These are phyloP conservation scores for Vickermania ingenoplastis DNA, from an alignment of 208 protist genomes.

Conservation along the genomic window DNA sequence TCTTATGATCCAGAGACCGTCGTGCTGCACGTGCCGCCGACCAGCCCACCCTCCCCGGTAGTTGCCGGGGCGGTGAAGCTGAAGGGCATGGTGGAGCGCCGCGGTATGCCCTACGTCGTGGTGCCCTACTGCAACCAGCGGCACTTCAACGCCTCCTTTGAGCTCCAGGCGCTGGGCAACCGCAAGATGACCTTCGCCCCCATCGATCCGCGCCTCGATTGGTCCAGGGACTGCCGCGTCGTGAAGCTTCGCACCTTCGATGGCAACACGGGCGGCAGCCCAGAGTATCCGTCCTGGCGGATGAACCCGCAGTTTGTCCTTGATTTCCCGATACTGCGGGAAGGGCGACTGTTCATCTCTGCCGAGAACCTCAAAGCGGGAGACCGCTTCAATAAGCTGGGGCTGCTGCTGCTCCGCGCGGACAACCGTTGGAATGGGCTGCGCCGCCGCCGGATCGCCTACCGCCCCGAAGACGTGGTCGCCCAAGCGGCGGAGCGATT, in stretches of 20 bases:
- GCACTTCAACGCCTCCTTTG: conserved; percentile 20
- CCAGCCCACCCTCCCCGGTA: neutral
- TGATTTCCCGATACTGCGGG: conserved; percentile 53
- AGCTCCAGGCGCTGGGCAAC: conserved; percentile 53
- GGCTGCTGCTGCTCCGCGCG: conserved; percentile 50
- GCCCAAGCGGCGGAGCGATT: conserved; percentile 23
- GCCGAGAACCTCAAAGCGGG: conserved; percentile 27
- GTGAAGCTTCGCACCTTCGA: conserved; percentile 28
- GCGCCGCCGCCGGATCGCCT: conserved; percentile 43
- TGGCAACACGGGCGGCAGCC: conserved; percentile 63
- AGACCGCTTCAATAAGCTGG: conserved; percentile 39
- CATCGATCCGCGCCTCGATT: conserved; percentile 67
- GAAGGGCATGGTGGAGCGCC: conserved; percentile 51
- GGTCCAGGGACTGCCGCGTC: conserved; percentile 24
- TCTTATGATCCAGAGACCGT: conserved; percentile 52
- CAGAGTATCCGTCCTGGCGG: conserved; percentile 72
- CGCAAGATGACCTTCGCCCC: conserved; percentile 31
- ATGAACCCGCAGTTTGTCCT: conserved; percentile 78
- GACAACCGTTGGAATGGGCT: conserved; percentile 31
- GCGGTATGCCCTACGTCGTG: conserved; percentile 82
- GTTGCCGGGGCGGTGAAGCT: conserved; percentile 23
- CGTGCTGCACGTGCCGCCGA: conserved; percentile 15
- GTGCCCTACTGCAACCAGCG: conserved; percentile 47
- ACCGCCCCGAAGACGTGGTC: conserved; percentile 39
- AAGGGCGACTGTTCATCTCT: conserved; percentile 56